Conservation (phyloP, 2,329 filamentous ascomycete genomes). For the Rutstroemia sp. region DNA sequence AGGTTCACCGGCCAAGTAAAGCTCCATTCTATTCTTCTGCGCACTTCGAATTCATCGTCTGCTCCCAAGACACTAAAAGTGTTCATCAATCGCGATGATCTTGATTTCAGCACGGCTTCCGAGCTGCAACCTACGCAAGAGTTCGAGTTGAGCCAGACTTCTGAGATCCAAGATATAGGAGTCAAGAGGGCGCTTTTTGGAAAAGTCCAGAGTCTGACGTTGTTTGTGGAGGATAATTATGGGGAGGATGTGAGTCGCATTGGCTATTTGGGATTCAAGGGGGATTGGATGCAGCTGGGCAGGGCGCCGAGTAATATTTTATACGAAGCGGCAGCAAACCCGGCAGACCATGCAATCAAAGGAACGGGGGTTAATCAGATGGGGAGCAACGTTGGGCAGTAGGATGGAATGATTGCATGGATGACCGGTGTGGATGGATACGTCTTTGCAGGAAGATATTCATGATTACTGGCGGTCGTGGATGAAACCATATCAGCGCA, state of each 20-base stretch:
- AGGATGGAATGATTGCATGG: conserved; percentile 19
- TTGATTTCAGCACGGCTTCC: conserved; percentile 75
- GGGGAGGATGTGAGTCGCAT: conserved; percentile 68
- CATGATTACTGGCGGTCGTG: neutral
- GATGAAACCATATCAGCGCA: too few species aligned
- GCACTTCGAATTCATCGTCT: conserved; percentile 61
- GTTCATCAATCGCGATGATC: conserved; percentile 76
- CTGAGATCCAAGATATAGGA: conserved; percentile 78
- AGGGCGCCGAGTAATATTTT: conserved; percentile 77
- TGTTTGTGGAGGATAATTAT: conserved; percentile 94
- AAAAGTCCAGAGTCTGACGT: conserved; percentile 68
- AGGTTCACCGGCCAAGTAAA: conserved; percentile 93
- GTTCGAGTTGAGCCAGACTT: conserved; percentile 69
- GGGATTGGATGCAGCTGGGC: conserved; percentile 84
- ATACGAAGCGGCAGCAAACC: conserved; percentile 92
- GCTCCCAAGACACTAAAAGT: conserved; percentile 81
- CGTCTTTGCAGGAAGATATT: neutral
- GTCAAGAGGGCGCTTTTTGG: conserved; percentile 86
- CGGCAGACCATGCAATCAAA: conserved; percentile 71
- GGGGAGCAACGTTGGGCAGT: conserved; percentile 43
- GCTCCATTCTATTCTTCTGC: conserved; percentile 80
- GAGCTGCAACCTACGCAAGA: conserved; percentile 66
- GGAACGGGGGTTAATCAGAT: conserved; percentile 47
- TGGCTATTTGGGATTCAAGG: conserved; percentile 85
- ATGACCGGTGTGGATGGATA: neutral